These are phyloP conservation scores for Lithocarpus polystachyus DNA, from an alignment of 306 rosid genomes.

Conservation along the genomic window DNA sequence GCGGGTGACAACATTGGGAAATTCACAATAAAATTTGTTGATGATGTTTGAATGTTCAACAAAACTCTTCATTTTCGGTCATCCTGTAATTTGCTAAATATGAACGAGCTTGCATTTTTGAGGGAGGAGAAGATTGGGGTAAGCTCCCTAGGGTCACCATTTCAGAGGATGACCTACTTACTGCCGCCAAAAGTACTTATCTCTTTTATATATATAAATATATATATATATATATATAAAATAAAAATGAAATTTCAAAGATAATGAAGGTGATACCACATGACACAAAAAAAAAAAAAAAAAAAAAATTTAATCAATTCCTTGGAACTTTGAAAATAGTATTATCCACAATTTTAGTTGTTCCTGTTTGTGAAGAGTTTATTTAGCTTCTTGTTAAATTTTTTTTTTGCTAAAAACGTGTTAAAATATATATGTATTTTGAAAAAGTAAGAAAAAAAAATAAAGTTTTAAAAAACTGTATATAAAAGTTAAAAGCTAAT, in stretches of 20 bases:
- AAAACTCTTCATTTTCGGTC: not conserved
- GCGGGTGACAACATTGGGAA: not conserved
- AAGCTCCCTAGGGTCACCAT: not conserved
- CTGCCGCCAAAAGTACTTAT: not conserved
- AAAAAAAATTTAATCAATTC: no score
- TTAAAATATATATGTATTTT: no score
- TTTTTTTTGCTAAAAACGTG: no score
- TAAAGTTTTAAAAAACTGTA: fast-evolving
- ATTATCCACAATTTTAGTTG: no score
- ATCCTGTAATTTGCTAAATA: not conserved
- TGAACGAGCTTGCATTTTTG: conserved; percentile 1
- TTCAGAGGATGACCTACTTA: not conserved
- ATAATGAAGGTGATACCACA: no score
- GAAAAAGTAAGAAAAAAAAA: no score
- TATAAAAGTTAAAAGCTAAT: no score
- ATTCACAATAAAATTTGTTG: not conserved
- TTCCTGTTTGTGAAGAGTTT: no score
- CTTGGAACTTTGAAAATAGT: no score
- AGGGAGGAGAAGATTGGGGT: not conserved
- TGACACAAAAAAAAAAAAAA: not conserved
- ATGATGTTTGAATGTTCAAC: not conserved
- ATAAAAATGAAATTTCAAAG: no score
- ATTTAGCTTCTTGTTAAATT: no score
- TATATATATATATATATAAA: not conserved
- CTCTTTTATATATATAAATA: no score